Base-by-base conservation (phyloP, 2,329 filamentous ascomycete species). In the Thielaviopsis cerberus region DNA sequence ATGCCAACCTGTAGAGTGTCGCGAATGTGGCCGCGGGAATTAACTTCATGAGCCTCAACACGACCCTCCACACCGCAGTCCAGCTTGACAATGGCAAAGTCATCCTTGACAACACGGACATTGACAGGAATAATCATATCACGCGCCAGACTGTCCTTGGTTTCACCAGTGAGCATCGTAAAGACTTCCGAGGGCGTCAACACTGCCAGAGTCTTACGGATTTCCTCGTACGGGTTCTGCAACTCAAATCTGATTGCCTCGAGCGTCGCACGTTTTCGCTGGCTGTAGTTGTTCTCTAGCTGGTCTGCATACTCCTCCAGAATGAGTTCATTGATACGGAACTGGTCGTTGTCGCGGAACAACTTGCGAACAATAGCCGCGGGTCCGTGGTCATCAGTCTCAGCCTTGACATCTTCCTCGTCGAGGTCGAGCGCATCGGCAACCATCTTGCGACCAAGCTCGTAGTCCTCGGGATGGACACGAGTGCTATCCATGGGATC, bases 401-500 rank as follows among this genome's bases (percentile, higher is more conserved):
- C 90, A 1, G 86, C 88, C 70, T 95, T 94, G 67, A 98, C 88
- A 66, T 98, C 92, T 73, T 98, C 92, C 71, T 98, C 92, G 64
- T 98, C 92, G 63, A 98, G 77, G 68, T 96, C 91, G 53, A 98
- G 76, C 17, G 92, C 92, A 74, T 98, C 92, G 3, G 92, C 92
- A 22, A 92, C 92, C 85, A 98, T 97, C 72, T 98, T 98, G 64
- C 91, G 87, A 54, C 89, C 92, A 62, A 98, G 83, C 64, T 98
- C 92, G 70, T 98, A 98, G 68, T 98, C 92, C 73, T 98, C 92
- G 1, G 92, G 92, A 66, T 98, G 92, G 20, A 98, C 89, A 73
- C 92, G 86, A 53, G 92, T 98, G 67, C 92, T 94, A 71, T 98
- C 92, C 25, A 98, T 77, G 60, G 94, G 94, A 67, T 98, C 92